These are phyloP conservation scores for Colletotrichum tamarilloi DNA, from an alignment of 2,329 filamentous ascomycete genomes.

Conservation along the genomic window DNA sequence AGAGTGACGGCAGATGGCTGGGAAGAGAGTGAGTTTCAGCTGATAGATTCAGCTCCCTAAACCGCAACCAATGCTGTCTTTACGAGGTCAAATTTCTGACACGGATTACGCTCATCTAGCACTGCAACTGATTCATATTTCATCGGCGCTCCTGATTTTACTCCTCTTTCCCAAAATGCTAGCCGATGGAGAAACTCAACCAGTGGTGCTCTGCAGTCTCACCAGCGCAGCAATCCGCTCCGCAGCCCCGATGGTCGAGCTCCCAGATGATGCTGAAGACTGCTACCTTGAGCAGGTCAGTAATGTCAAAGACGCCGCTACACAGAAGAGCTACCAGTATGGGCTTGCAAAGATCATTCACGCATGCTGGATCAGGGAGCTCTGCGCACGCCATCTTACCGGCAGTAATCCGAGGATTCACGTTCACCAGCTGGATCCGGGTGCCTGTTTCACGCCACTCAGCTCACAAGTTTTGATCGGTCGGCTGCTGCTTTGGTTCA, in stretches of 20 bases:
- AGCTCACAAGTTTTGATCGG: not conserved
- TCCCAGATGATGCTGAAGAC: not conserved
- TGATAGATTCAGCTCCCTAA: not conserved
- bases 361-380: slow-evolving; percentile 7
- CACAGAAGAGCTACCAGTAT: slow-evolving; percentile 1
- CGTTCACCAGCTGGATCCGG: slow-evolving; percentile 4
- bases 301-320: not conserved
- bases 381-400: not conserved
- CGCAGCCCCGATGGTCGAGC: not conserved
- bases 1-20: not conserved
- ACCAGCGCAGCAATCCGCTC: slow-evolving; percentile 1
- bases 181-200: not conserved
- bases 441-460: slow-evolving; percentile 2
- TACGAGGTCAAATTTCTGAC: not conserved
- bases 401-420: not conserved
- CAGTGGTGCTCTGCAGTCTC: not conserved
- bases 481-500: not conserved
- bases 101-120: not conserved
- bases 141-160: not conserved
- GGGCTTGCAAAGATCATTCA: not conserved
- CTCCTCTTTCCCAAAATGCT: not conserved
- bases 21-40: not conserved
- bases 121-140: not conserved
- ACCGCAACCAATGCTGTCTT: not conserved
- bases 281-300: not conserved